Conservation (phyloP, 2,329 filamentous ascomycete species). For the Aspergillus calidoustus region DNA sequence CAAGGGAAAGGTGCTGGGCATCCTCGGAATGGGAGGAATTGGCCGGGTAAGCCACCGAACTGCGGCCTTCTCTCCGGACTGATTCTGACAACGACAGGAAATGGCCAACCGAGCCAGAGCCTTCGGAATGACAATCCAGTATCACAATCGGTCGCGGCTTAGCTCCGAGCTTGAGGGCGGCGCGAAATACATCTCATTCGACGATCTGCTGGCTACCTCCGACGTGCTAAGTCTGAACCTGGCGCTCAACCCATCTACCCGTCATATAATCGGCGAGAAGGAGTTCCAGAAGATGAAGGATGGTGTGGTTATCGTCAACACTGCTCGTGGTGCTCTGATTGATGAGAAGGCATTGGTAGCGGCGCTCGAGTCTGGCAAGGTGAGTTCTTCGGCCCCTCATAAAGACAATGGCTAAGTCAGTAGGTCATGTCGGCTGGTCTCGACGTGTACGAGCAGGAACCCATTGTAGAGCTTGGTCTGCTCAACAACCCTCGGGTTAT, state of each 20-base stretch:
- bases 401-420: slow-evolving; percentile 3
- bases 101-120: slow-evolving; percentile 50
- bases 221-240: slow-evolving; percentile 54
- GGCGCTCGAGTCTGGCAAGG: slow-evolving; percentile 51
- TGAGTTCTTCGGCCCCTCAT: slow-evolving; percentile 22
- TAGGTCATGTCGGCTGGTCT: slow-evolving; percentile 50
- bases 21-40: slow-evolving; percentile 55
- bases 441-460: slow-evolving; percentile 55
- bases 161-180: slow-evolving; percentile 46
- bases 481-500: slow-evolving; percentile 53
- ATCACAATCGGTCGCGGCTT: slow-evolving; percentile 52
- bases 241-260: slow-evolving; percentile 49
- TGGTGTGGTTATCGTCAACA: slow-evolving; percentile 51
- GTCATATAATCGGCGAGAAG: slow-evolving; percentile 52
- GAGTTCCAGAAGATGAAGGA: slow-evolving; percentile 53
- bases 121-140: slow-evolving; percentile 54
- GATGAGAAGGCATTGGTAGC: slow-evolving; percentile 53
- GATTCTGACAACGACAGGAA: slow-evolving; percentile 38
- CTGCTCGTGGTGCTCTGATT: slow-evolving; percentile 50
- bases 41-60: slow-evolving; percentile 42
- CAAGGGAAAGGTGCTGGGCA: slow-evolving; percentile 50
- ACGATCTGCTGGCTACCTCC: slow-evolving; percentile 50
- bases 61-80: no score
- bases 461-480: slow-evolving; percentile 53
- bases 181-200: slow-evolving; percentile 52